A percentile compares a stretch with the other conserved stretches of the same genome.
These are phyloP conservation scores for Mollisia scopiformis DNA, from an alignment of 2,329 filamentous ascomycete genomes.

Conservation along the genomic window DNA sequence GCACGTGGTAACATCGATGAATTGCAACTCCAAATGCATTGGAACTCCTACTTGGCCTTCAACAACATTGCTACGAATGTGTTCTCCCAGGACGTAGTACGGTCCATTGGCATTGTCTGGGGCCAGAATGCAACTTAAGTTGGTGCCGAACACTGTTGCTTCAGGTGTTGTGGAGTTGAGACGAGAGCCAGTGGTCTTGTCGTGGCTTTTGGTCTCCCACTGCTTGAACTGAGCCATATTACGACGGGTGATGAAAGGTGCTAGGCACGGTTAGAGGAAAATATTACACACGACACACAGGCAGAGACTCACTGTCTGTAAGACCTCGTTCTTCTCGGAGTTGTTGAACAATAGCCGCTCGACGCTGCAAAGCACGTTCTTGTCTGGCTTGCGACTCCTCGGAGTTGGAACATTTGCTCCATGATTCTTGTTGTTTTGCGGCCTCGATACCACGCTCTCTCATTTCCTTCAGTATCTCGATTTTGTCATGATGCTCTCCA, in stretches of 20 bases:
- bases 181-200: constrained; percentile 5
- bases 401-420: constrained; percentile 1
- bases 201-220: constrained; percentile 11
- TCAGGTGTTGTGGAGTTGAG: constrained; percentile 14
- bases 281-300: neutral
- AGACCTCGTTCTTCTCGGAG: constrained; percentile 20
- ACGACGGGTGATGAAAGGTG: constrained; percentile 8
- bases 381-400: constrained; percentile 12
- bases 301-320: constrained; percentile 11
- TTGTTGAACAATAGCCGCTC: constrained; percentile 16
- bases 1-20: constrained; percentile 57
- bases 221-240: constrained; percentile 10
- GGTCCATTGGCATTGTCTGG: constrained; percentile 57
- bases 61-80: constrained; percentile 49
- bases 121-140: constrained; percentile 50
- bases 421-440: constrained; percentile 1
- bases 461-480: constrained; percentile 27
- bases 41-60: constrained; percentile 52
- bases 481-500: constrained; percentile 16
- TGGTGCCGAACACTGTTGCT: constrained; percentile 40
- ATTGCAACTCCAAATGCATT: constrained; percentile 53
- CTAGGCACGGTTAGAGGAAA: constrained; percentile 27
- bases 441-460: constrained; percentile 40
- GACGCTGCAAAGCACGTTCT: constrained; percentile 13
- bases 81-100: constrained; percentile 43